Evolutionary conservation across 345 rosid species (phyloP).

Genomic region (Citrus sp.): DNA sequence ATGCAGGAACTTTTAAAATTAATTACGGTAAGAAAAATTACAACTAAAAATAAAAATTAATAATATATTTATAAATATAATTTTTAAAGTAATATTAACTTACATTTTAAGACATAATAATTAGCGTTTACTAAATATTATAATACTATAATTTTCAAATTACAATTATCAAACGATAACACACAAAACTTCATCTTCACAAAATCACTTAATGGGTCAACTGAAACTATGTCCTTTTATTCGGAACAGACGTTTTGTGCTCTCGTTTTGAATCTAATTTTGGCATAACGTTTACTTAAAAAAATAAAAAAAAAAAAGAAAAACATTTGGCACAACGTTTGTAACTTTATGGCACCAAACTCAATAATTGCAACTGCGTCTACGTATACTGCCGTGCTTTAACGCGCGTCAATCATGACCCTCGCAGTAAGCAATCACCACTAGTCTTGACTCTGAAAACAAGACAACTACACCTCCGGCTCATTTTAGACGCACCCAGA

Average conservation of each 20-base stretch:
- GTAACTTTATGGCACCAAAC: not conserved
- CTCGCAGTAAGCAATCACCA: not conserved
- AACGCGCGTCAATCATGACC: constrained; percentile 4
- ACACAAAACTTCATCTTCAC: too few relatives aligned
- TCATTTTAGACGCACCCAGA: constrained; percentile 3
- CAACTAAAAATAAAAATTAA: too few relatives aligned
- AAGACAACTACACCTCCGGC: not conserved
- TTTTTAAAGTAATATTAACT: too few relatives aligned
- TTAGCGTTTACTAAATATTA: too few relatives aligned
- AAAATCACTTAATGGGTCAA: too few relatives aligned
- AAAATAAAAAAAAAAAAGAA: fast-evolving
- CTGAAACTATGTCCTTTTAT: too few relatives aligned
- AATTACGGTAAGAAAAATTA: too few relatives aligned
- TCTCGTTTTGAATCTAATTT: not conserved
- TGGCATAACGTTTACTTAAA: not conserved
- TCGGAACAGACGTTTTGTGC: too few relatives aligned
- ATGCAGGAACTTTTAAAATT: fast-evolving
- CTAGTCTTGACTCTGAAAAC: constrained; percentile 1
- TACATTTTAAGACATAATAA: fast-evolving
- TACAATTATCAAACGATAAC: fast-evolving
- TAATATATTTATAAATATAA: too few relatives aligned
- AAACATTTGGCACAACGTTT: not conserved
- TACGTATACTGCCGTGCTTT: not conserved
- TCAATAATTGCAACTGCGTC: constrained; percentile 17
- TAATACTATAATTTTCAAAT: fast-evolving